Percentiles rank a stretch among this genome's conserved stretches.
Conservation (phyloP, 116 monocot species). For the Trichopus zeylanicus region DNA sequence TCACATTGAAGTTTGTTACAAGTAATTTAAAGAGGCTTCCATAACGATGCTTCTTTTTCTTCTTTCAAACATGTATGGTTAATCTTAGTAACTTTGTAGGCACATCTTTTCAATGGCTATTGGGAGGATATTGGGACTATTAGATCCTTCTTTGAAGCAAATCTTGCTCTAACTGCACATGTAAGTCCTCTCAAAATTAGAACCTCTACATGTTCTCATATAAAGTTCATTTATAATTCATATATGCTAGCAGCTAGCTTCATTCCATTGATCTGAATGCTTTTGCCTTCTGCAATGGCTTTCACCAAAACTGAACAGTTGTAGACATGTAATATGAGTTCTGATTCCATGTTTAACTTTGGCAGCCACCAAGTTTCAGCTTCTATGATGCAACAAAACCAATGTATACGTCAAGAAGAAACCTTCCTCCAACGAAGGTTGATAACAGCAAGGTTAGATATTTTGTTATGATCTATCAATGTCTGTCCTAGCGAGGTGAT, state of each 20-base stretch:
- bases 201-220: no score
- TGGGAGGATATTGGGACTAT: conserved; percentile 97
- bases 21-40: not conserved
- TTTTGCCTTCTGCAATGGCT: no score
- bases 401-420: conserved; percentile 87
- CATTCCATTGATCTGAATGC: no score
- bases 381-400: conserved; percentile 93
- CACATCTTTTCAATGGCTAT: conserved; percentile 91
- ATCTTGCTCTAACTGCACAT: conserved; percentile 78
- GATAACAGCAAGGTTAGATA: conserved; percentile 70
- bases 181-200: conserved; percentile 33
- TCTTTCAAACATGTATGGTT: not conserved
- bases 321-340: no score
- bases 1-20: not conserved
- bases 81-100: conserved; percentile 31
- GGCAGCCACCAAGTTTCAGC: conserved; percentile 85
- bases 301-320: no score
- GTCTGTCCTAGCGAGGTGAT: not conserved
- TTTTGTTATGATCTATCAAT: not conserved
- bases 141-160: conserved; percentile 96
- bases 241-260: no score
- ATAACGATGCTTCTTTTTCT: not conserved
- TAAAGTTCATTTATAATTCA: no score
- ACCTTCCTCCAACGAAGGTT: conserved; percentile 73
- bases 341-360: not conserved